Evolutionary conservation across 257 asterid genomes (phyloP).

Genomic region (Fraxinus anomala): DNA sequence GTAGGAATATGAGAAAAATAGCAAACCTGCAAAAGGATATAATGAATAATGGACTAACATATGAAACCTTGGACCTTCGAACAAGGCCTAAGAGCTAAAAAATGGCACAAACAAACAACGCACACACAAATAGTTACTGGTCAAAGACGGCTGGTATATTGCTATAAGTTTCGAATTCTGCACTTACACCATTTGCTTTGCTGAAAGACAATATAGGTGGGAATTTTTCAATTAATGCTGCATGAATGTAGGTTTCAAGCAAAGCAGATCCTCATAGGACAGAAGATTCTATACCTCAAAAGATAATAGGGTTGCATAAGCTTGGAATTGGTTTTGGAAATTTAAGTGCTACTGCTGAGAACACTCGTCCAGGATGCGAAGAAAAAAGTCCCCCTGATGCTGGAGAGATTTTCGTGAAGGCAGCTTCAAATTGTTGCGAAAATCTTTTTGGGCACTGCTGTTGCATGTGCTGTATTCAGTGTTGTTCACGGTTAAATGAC

Average conservation of each 20-base stretch:
- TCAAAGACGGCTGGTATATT: not conserved
- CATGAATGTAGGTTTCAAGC: slow-evolving; percentile 38
- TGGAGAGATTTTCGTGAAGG: slow-evolving; percentile 61
- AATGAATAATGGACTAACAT: not conserved
- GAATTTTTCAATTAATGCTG: not conserved
- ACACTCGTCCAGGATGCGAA: slow-evolving; percentile 55
- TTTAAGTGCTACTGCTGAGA: slow-evolving; percentile 65
- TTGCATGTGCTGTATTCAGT: slow-evolving; percentile 74
- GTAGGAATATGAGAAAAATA: not conserved
- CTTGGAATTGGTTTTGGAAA: slow-evolving; percentile 76
- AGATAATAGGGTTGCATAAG: slow-evolving; percentile 29
- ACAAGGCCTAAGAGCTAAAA: not conserved
- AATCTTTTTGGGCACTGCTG: slow-evolving; percentile 64
- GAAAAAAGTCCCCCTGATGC: slow-evolving; percentile 45
- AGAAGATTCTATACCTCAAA: slow-evolving; percentile 49
- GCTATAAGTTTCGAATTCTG: not conserved
- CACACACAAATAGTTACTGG: too few species aligned
- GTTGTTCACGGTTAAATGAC: slow-evolving; percentile 65
- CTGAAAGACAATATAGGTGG: not conserved
- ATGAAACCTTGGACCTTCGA: not conserved
- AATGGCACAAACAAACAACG: not conserved
- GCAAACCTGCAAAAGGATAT: not conserved
- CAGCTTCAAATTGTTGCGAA: slow-evolving; percentile 70
- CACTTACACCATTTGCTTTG: not conserved
- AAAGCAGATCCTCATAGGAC: slow-evolving; percentile 37